phyloP scores from a whole-genome alignment of 1,139 yeast species.

The Lodderomyces pseudojiufengensis region DNA sequence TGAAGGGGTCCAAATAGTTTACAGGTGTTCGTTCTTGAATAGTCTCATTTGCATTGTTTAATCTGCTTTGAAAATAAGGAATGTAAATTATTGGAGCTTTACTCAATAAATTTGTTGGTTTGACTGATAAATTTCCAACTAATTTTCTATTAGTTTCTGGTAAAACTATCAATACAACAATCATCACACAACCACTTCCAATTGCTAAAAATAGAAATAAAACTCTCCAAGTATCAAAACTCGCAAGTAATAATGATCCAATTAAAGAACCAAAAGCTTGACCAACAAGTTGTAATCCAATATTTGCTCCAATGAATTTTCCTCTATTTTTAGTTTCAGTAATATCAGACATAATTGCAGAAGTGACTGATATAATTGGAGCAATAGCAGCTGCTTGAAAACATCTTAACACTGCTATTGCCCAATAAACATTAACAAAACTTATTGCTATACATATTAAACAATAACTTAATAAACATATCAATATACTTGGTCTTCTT shows the following conservation, averaged over 20 bases:
- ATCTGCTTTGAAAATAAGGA: slow-evolving; percentile 21
- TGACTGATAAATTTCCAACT: slow-evolving; percentile 38
- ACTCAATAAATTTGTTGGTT: slow-evolving; percentile 21
- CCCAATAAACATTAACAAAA: slow-evolving; percentile 33
- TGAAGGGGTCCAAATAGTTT: slow-evolving; percentile 28
- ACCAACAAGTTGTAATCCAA: slow-evolving; percentile 36
- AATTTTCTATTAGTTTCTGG: slow-evolving; percentile 37
- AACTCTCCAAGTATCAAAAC: slow-evolving; percentile 34
- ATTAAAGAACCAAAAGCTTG: slow-evolving; percentile 39
- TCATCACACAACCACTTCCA: slow-evolving; percentile 31
- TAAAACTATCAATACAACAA: slow-evolving; percentile 21
- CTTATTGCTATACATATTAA: slow-evolving; percentile 35
- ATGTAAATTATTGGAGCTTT: slow-evolving; percentile 23
- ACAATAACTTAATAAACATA: slow-evolving; percentile 24
- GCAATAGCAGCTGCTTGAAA: slow-evolving; percentile 42
- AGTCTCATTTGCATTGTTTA: slow-evolving; percentile 27
- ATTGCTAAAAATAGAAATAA: slow-evolving; percentile 37
- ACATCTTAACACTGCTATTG: slow-evolving; percentile 33
- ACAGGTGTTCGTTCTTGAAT: slow-evolving; percentile 18
- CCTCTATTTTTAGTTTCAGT: slow-evolving; percentile 36
- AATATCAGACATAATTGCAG: slow-evolving; percentile 42
- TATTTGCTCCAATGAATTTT: slow-evolving; percentile 35
- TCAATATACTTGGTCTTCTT: slow-evolving; percentile 31
- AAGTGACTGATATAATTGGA: slow-evolving; percentile 36
- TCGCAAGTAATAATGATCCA: slow-evolving; percentile 32